phyloP scores from a whole-genome alignment of 352 stramenopile genomes.

The Phytopythium cucurbitacearum region DNA sequence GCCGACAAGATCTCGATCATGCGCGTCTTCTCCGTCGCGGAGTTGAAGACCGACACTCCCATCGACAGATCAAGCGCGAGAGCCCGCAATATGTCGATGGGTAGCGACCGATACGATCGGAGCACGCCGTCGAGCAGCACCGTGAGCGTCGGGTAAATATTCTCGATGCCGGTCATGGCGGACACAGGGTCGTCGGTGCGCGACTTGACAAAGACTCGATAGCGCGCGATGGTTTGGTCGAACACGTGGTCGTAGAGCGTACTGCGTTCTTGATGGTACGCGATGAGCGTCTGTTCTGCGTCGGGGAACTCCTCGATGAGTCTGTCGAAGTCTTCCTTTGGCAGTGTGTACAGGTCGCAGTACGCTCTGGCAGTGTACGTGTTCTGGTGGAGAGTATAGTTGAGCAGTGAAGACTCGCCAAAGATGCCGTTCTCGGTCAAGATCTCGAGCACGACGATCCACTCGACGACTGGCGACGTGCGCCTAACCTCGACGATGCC shows the following conservation, averaged over 20 bases:
- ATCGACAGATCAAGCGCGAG: conserved; percentile 72
- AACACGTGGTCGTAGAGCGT: conserved; percentile 63
- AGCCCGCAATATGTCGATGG: conserved; percentile 46
- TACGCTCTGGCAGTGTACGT: conserved; percentile 68
- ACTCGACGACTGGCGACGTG: conserved; percentile 39
- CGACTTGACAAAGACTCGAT: conserved; percentile 56
- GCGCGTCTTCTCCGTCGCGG: conserved; percentile 56
- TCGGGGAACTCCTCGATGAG: conserved; percentile 81
- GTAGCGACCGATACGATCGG: conserved; percentile 57
- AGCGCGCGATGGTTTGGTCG: conserved; percentile 62
- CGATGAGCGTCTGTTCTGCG: conserved; percentile 49
- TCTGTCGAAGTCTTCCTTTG: conserved; percentile 77
- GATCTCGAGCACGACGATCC: conserved; percentile 74
- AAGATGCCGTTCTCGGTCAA: conserved; percentile 66
- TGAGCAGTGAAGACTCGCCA: conserved; percentile 59
- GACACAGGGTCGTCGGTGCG: conserved; percentile 54
- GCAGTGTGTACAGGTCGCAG: conserved; percentile 72
- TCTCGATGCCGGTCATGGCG: conserved; percentile 49
- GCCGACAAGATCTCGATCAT: conserved; percentile 54
- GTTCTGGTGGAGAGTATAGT: conserved; percentile 74
- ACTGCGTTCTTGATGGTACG: conserved; percentile 59
- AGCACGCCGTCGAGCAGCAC: conserved; percentile 59
- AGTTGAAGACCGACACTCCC: conserved; percentile 78
- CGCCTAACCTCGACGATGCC: conserved; percentile 70
- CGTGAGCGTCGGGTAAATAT: conserved; percentile 63